Evolutionary conservation across 495 filamentous ascomycete species (phyloP).

Genomic region (Aspergillus egyptiacus): DNA sequence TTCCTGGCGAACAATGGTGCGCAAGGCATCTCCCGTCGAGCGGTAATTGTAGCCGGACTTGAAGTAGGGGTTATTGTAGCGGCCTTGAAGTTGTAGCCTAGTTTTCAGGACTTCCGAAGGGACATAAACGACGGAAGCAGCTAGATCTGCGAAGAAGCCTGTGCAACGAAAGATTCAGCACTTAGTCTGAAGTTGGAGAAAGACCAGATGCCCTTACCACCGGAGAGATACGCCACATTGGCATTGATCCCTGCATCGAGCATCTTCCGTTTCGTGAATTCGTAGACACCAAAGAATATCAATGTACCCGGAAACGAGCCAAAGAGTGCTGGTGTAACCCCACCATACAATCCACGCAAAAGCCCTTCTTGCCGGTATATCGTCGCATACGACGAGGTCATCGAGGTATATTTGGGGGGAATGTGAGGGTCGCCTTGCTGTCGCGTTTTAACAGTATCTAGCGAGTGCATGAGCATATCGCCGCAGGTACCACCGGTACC

Average conservation of each 20-base stretch:
- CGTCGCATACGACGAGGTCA: conserved; percentile 81
- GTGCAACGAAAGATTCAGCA: neutral
- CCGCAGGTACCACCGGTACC: conserved; percentile 86
- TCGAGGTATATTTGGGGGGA: conserved; percentile 84
- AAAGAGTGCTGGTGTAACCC: conserved; percentile 79
- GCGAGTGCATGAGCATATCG: conserved; percentile 97
- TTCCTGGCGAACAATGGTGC: conserved; percentile 76
- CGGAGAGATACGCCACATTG: conserved; percentile 75
- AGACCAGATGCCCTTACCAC: conserved; percentile 47
- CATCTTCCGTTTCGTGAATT: conserved; percentile 87
- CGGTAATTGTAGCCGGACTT: conserved; percentile 91
- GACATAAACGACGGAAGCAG: conserved; percentile 87
- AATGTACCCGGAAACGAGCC: conserved; percentile 93
- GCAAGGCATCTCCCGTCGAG: conserved; percentile 67
- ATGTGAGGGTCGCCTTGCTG: conserved; percentile 93
- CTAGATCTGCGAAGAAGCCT: conserved; percentile 89
- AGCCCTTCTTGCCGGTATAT: conserved; percentile 92
- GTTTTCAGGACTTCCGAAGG: conserved; percentile 97
- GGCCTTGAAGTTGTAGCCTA: conserved; percentile 86
- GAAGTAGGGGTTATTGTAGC: conserved; percentile 91
- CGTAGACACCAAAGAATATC: conserved; percentile 93
- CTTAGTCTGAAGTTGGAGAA: neutral
- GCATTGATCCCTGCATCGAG: conserved; percentile 74
- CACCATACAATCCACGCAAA: conserved; percentile 82
- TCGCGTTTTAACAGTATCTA: conserved; percentile 98